Percentiles rank a stretch among this genome's conserved stretches.
Conservation (phyloP, 805 yeast genomes). For the Yamadazyma scolyti region DNA sequence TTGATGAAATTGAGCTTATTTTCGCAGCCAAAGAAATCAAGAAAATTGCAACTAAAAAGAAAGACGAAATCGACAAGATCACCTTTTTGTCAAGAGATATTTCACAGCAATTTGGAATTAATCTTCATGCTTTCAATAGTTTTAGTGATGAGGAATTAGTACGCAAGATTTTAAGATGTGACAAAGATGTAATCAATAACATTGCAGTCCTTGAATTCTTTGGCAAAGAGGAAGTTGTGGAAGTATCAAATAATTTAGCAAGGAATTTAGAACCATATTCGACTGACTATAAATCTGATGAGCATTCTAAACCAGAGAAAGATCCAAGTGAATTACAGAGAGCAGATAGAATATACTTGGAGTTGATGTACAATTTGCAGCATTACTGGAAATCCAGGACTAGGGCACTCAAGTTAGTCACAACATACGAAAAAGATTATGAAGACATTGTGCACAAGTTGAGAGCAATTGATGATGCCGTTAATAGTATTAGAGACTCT, state of each 20-base stretch:
- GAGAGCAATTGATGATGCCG: constrained; percentile 56
- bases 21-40: constrained; percentile 56
- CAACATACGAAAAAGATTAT: constrained; percentile 62
- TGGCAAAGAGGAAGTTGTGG: constrained; percentile 60
- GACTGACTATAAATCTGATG: constrained; percentile 39
- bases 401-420: constrained; percentile 53
- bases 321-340: constrained; percentile 59
- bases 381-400: constrained; percentile 72
- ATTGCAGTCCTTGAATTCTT: constrained; percentile 65
- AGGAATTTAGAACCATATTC: constrained; percentile 64
- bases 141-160: constrained; percentile 54
- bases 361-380: constrained; percentile 62
- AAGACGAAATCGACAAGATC: constrained; percentile 43
- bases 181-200: constrained; percentile 48
- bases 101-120: constrained; percentile 78
- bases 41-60: constrained; percentile 41
- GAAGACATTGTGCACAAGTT: constrained; percentile 56
- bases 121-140: constrained; percentile 59
- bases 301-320: constrained; percentile 41
- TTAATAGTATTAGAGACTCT: constrained; percentile 51
- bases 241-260: constrained; percentile 52
- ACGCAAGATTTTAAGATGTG: constrained; percentile 56
- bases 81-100: constrained; percentile 65
- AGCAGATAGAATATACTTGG: constrained; percentile 67
- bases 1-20: constrained; percentile 57